Conservation (phyloP, 805 yeast species). For the Myxozyma udenii region DNA sequence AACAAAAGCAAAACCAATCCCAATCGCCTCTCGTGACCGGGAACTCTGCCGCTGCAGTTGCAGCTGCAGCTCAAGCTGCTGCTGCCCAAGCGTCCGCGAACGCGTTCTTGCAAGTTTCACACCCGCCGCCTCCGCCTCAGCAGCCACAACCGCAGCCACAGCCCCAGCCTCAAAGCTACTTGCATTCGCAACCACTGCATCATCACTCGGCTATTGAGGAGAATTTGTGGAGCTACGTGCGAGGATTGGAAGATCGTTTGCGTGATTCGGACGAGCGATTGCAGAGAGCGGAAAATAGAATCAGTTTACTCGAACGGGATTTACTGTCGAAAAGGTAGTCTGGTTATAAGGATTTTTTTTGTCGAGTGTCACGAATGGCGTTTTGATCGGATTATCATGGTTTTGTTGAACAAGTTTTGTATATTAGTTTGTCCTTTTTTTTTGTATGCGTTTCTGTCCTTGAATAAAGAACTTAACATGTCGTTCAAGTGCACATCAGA, state of each 20-base stretch:
- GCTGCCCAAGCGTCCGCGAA: neutral
- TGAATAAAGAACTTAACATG: no score
- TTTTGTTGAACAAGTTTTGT: neutral
- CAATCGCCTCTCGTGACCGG: neutral
- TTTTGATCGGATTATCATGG: no score
- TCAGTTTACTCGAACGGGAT: constrained; percentile 27
- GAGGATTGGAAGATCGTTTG: constrained; percentile 35
- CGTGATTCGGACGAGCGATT: constrained; percentile 37
- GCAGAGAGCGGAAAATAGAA: constrained; percentile 35
- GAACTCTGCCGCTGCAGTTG: neutral
- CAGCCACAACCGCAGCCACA: constrained; percentile 15
- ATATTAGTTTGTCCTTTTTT: neutral
- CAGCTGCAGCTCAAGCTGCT: neutral
- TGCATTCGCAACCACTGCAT: constrained; percentile 6
- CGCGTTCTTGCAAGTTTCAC: neutral
- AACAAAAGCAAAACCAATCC: neutral
- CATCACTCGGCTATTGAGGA: constrained; percentile 25
- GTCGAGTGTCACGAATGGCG: no score
- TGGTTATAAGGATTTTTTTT: no score
- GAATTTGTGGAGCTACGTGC: constrained; percentile 30
- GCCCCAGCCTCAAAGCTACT: constrained; percentile 8
- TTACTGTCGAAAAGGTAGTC: constrained; percentile 6
- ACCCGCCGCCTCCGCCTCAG: no score
- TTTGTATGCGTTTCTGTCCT: no score
- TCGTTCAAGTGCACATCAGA: no score